These are phyloP conservation scores for Hysterium pulicare DNA, from an alignment of 2,329 filamentous ascomycete species.

Conservation along the genomic window DNA sequence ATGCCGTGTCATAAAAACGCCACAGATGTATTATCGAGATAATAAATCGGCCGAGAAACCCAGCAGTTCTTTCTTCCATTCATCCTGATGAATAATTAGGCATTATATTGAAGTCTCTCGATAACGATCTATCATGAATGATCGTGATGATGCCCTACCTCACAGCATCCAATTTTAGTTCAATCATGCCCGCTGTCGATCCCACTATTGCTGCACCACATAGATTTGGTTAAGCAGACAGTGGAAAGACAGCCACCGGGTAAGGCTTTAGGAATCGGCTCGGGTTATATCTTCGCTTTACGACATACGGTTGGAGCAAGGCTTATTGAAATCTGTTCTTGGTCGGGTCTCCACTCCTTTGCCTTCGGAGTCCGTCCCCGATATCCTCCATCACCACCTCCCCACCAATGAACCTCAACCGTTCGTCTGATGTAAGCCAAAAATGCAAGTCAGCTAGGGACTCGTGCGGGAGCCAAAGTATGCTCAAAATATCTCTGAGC, in stretches of 20 bases:
- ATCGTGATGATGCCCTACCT: no score
- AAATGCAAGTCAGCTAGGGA: not conserved
- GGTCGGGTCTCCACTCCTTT: slow-evolving; percentile 4
- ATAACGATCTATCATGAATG: no score
- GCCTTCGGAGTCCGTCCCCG: slow-evolving; percentile 3
- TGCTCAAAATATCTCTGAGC: not conserved
- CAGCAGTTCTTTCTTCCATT: no score
- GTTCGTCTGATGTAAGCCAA: not conserved
- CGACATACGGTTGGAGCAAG: not conserved
- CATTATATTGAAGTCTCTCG: no score
- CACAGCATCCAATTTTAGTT: no score
- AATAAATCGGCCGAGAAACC: no score
- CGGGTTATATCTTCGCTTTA: not conserved
- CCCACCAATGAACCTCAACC: not conserved
- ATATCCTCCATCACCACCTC: not conserved
- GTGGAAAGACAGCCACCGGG: slow-evolving; percentile 1
- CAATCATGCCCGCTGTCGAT: no score
- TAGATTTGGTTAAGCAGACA: no score
- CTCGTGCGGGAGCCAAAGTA: slow-evolving; percentile 1
- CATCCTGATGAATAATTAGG: no score
- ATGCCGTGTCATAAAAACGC: not conserved
- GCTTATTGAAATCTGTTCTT: no score
- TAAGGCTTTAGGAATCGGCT: not conserved
- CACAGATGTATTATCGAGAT: not conserved
- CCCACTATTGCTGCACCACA: no score